Base-by-base conservation (phyloP, 176 grass and related monocot genomes). In the barley (Hordeum vulgare) region DNA sequence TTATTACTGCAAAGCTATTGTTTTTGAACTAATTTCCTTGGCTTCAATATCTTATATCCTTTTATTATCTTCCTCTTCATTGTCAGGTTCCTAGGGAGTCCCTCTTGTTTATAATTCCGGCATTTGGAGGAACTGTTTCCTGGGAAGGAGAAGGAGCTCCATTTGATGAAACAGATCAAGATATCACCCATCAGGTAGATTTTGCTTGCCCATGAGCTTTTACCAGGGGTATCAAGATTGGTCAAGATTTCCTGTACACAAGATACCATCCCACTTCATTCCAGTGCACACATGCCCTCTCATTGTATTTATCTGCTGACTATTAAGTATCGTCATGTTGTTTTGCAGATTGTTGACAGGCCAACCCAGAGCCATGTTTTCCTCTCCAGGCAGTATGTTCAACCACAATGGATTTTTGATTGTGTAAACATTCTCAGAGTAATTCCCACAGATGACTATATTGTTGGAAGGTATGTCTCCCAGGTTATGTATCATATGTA, bases 351-450 rank as follows among this genome's bases (percentile, higher is more conserved):
- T 88, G 93, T 99, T 82, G 96, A 99, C 90, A 95, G 96, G 69
- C 93, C 96, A 6, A 96, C 96, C 26, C 96, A 99, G 91, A 92
- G 96, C 28, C 96, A 94, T 79, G 71, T 93, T 84, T 96, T 99
- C 81, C 91, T 99, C 29, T 90, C 96, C 21, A 95, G 96, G 85
- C 85, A 92, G 28, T 99, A 99, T 79, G 85, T 99, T 66, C 96
- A 99, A 75, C 96, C 96, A 56, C 96, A 99, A 71, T 99, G 96
- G 96, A 47, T 99, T 62, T 99, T 78, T 71, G 96, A 99, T 90
- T 99, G 93, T 69, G 80, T 99, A 71, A 99, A 99, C 47, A 78
- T 91, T 54, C 89, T 79, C 54, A 83, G 90, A 54, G 81, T 96
- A 80, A 83, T 99, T 81, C 93, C 96, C 0, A 81, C 91, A 17